These are phyloP conservation scores for Puccinia triticina DNA, from an alignment of 1,284 basidiomycete species.

Conservation along the genomic window DNA sequence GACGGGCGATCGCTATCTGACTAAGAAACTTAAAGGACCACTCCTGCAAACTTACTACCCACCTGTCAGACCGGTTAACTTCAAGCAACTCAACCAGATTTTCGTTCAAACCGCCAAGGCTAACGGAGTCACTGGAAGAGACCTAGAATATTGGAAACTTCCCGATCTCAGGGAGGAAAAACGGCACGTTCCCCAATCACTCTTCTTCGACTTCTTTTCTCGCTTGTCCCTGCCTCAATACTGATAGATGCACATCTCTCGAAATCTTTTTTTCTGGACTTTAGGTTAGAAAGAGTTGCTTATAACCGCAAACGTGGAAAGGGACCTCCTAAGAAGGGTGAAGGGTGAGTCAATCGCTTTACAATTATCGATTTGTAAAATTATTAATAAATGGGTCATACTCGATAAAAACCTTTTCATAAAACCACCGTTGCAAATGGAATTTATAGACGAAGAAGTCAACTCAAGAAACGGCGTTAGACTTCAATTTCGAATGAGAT, in stretches of 20 bases:
- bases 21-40: conserved; percentile 42
- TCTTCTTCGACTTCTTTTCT: not conserved
- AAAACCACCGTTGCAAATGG: not conserved
- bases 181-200: conserved; percentile 38
- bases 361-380: not conserved
- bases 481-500: too few relatives aligned
- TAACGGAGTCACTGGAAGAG: conserved; percentile 37
- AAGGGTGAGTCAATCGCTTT: conserved; percentile 37
- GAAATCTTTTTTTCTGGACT: not conserved
- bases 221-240: not conserved
- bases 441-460: too few relatives aligned
- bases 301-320: conserved; percentile 49
- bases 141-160: conserved; percentile 51
- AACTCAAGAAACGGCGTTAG: too few relatives aligned
- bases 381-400: too few relatives aligned
- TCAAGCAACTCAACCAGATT: conserved; percentile 35
- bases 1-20: conserved; percentile 41
- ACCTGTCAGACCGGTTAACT: conserved; percentile 43
- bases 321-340: conserved; percentile 51
- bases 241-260: conserved; percentile 4
- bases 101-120: conserved; percentile 40
- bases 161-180: conserved; percentile 50
- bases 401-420: too few relatives aligned
- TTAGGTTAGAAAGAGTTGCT: conserved; percentile 48
- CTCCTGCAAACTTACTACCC: conserved; percentile 41